A percentile compares a stretch with the other conserved stretches of the same genome.
phyloP scores from a whole-genome alignment of 2,329 filamentous ascomycete genomes.

The Albophoma yamanashiensis region DNA sequence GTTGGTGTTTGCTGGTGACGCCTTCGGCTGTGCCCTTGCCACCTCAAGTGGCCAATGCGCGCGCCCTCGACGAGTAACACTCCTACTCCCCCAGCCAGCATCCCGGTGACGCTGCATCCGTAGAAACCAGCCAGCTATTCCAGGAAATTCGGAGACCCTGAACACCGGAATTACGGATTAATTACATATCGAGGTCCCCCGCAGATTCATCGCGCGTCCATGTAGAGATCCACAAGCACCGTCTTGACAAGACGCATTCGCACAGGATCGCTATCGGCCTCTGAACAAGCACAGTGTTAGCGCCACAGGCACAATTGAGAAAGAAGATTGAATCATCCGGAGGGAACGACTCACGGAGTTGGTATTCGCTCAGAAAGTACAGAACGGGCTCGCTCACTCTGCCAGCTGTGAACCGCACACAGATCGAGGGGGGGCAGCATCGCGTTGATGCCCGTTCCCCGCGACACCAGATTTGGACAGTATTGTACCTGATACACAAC shows the following conservation, averaged over 20 bases:
- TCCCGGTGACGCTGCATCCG: background rate
- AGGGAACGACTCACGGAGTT: background rate
- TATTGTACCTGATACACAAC: no score
- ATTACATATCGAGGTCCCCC: no score
- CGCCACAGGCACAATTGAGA: no score
- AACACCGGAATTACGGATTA: background rate
- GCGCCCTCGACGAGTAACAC: background rate
- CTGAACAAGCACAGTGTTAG: background rate
- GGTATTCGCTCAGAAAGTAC: background rate
- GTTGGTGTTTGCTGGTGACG: background rate
- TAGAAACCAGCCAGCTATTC: background rate
- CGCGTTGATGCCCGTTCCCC: background rate
- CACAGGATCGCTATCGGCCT: background rate
- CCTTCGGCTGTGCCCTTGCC: background rate
- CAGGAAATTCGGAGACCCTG: background rate
- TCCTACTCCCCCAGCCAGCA: background rate
- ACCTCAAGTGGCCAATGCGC: background rate
- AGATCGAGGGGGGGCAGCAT: background rate
- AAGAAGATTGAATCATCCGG: background rate
- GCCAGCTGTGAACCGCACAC: background rate
- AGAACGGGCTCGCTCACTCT: background rate
- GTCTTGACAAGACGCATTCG: background rate
- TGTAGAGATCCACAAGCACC: background rate
- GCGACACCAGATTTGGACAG: background rate
- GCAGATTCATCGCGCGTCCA: background rate